Evolutionary conservation across 2,329 filamentous ascomycete genomes (phyloP).

Genomic region (Trichoderma koningii): DNA sequence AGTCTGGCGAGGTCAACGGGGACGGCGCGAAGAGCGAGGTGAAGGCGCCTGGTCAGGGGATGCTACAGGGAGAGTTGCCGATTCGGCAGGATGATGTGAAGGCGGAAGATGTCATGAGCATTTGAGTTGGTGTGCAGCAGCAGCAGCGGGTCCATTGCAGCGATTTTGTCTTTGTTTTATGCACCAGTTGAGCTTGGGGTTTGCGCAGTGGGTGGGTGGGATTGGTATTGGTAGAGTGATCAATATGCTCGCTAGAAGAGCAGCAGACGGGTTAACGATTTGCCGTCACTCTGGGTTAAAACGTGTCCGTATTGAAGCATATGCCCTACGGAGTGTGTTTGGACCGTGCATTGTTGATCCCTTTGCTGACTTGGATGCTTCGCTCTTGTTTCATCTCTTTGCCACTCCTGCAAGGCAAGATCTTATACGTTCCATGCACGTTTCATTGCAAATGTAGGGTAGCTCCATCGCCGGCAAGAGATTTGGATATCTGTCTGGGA

Average conservation of each 20-base stretch:
- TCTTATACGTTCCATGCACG: neutral
- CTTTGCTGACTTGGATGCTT: neutral
- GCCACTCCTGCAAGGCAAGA: neutral
- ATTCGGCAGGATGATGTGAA: slow-evolving; percentile 45
- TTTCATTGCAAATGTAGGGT: neutral
- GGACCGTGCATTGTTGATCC: too few relatives aligned
- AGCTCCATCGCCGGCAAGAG: neutral
- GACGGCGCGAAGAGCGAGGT: neutral
- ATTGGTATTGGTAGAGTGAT: neutral
- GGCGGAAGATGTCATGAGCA: slow-evolving; percentile 37
- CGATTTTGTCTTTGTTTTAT: neutral
- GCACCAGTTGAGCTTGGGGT: neutral
- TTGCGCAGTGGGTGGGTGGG: neutral
- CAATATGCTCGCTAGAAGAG: neutral
- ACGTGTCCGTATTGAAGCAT: neutral
- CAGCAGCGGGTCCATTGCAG: too few relatives aligned
- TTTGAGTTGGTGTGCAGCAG: neutral
- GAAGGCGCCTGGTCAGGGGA: slow-evolving; percentile 51
- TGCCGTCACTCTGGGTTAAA: neutral
- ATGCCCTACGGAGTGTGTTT: too few relatives aligned
- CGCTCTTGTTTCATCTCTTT: neutral
- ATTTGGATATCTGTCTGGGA: neutral
- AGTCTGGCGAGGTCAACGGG: slow-evolving; percentile 31
- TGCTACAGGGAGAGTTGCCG: slow-evolving; percentile 57
- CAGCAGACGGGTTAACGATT: neutral